Evolutionary conservation across 176 grass and related monocot species (phyloP), one percentile per base, ranked within the genome.

Genomic region (barley (Hordeum vulgare)): DNA sequence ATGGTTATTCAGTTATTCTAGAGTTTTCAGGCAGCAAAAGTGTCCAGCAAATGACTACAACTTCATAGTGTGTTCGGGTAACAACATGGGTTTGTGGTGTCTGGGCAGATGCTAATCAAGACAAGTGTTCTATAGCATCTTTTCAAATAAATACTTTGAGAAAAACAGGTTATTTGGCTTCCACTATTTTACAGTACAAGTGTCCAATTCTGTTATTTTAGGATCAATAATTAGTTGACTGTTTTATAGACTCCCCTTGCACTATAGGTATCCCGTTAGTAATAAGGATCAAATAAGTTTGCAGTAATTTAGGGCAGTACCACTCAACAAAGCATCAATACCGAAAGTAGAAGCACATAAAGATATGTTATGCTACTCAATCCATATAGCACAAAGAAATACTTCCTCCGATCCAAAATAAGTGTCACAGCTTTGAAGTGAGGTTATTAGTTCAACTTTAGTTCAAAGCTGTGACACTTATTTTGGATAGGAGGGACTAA

Each of bases 381-480:
- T 78, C 70, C n/a, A 74, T 45, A 83, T 20, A 79, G 56, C 74
- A 56, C 7, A 11, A 39, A 4, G 44, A 78, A 47, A 78, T 82
- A 33, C 31, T 33, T 4, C 31, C 31, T 33, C 31, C 31, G 3
- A 3, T 33, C 31, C 31, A 33, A 33, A 33, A 33, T 4, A 33
- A 4, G 31, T 33, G 31, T 33, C 1, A 4, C 31, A 33, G 31
- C 31, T 33, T 33, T 33, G 31, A 33, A 33, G 3, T 33, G 31
- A 33, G 31, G 31, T 33, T 33, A 33, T 33, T 33, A 33, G 31
- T 33, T 33, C 31, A 33, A 33, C 31, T 4, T 3, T 33, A 33
- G 31, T 33, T 33, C 31, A 33, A 33, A 33, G 31, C 31, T 33
- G 31, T 4, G 31, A 33, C 31, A 33, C 31, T 33, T 33, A 33